Conservation (phyloP, 1,284 basidiomycete species). For the Mycena sp. region DNA sequence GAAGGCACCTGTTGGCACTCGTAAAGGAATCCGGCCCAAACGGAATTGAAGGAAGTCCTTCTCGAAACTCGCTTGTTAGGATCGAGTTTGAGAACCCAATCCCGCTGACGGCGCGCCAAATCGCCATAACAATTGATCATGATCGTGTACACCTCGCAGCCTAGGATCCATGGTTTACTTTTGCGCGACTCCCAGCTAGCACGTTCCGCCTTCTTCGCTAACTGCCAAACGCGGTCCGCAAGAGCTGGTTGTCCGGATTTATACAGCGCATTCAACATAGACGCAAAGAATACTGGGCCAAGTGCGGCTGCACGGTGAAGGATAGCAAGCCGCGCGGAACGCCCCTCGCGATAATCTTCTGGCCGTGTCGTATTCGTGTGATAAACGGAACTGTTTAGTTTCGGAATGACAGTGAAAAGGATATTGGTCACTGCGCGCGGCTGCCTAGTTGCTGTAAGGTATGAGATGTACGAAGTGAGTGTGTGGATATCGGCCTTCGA, state of each 20-base stretch:
- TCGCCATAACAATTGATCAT: slow-evolving; percentile 73
- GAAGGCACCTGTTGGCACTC: slow-evolving; percentile 25
- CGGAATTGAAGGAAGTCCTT: slow-evolving; percentile 18
- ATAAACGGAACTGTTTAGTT: slow-evolving; percentile 53
- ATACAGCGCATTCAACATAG: slow-evolving; percentile 66
- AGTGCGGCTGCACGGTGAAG: slow-evolving; percentile 55
- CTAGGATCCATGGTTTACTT: slow-evolving; percentile 56
- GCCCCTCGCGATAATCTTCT: slow-evolving; percentile 34
- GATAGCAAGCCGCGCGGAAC: slow-evolving; percentile 39
- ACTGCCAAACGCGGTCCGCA: slow-evolving; percentile 70
- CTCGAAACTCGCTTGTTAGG: slow-evolving; percentile 7
- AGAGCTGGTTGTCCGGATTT: slow-evolving; percentile 65
- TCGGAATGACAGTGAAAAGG: slow-evolving; percentile 64
- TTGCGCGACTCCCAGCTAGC: slow-evolving; percentile 65
- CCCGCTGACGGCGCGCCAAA: slow-evolving; percentile 50
- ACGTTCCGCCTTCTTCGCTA: slow-evolving; percentile 65
- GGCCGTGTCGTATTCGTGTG: slow-evolving; percentile 43
- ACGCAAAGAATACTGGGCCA: slow-evolving; percentile 68
- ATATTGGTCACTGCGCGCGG: slow-evolving; percentile 53
- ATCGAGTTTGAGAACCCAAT: slow-evolving; percentile 16
- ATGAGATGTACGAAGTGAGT: slow-evolving; percentile 60
- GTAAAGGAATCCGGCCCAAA: slow-evolving; percentile 23
- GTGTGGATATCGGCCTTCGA: slow-evolving; percentile 50
- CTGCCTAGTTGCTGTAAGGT: slow-evolving; percentile 61
- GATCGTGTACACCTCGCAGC: slow-evolving; percentile 70